Evolutionary conservation across 257 asterid genomes (phyloP).

Genomic region (Solanum sparsipilum): DNA sequence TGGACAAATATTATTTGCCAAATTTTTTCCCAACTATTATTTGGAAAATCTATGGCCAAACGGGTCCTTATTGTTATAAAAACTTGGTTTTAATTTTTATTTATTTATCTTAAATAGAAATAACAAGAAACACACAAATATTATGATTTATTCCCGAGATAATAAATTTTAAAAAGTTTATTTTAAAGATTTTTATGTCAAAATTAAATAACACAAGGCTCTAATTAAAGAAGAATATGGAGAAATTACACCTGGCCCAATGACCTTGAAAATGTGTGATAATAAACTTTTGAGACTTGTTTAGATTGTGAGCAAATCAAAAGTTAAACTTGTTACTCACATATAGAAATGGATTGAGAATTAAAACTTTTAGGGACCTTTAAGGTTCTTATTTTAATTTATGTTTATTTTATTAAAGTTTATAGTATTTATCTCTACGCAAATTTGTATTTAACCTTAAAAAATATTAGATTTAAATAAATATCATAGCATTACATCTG

Average conservation of each 20-base stretch:
- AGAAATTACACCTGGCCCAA: not conserved
- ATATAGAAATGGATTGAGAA: not conserved
- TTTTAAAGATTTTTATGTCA: not conserved
- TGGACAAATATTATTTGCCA: no score
- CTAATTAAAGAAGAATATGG: not conserved
- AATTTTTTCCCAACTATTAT: no score
- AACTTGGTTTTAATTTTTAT: not conserved
- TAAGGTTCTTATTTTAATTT: not conserved
- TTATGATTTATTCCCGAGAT: not conserved
- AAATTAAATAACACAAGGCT: not conserved
- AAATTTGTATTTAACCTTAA: no score
- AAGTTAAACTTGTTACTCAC: not conserved
- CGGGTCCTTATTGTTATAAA: not conserved
- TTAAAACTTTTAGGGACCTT: not conserved
- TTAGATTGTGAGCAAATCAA: not conserved
- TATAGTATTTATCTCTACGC: no score
- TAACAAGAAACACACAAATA: not conserved
- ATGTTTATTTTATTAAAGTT: no score
- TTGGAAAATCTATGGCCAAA: no score
- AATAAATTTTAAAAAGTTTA: no score
- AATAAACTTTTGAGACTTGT: not conserved
- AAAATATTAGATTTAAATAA: no score
- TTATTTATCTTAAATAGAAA: not conserved
- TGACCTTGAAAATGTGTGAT: not conserved
- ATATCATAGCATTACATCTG: not conserved